Base-by-base conservation (phyloP, 352 stramenopile species). In the Globisporangium camurandrum region DNA sequence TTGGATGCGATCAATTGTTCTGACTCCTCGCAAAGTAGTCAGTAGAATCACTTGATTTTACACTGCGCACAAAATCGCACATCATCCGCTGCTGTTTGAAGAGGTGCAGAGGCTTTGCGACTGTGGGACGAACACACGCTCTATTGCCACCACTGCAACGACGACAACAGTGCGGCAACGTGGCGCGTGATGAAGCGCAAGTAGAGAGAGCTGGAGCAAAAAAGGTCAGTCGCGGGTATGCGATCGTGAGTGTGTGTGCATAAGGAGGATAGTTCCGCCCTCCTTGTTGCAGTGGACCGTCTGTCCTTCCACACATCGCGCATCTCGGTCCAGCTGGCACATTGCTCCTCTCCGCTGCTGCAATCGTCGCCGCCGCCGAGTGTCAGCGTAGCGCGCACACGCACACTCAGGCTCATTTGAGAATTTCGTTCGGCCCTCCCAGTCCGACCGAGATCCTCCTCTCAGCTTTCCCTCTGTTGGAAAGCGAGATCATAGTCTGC, bases 391-490 rank as follows among this genome's bases (percentile, higher is more conserved):
- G n/a, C n/a, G n/a, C n/a, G n/a, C n/a, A n/a, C n/a, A n/a, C n/a
- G 27, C 24, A 10, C 11, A 12, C 31, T 27, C n/a, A 11, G 24
- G 14, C 43, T 62, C 55, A 62, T 74, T 71, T 54, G 62, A 69
- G 65, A 74, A 74, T 71, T 71, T 74, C 65, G 62, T 74, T 74
- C 65, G 65, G 56, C 65, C 65, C 17, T 46, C 51, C 49, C 57
- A 43, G 47, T 43, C 46, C 60, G 62, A 48, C 22, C 53, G 49
- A 60, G 56, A 50, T 67, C 49, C 55, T 67, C 58, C 46, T 51
- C 47, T 67, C 58, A 57, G 62, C 62, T 71, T 71, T 54, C 58
- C 34, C 56, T 38, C 34, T 40, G 30, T 34, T 34, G 50, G 44
- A 39, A 49, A 69, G 61, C 54, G 61, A 73, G 61, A 64, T 34